Evolutionary conservation across 176 grass and related monocot species (phyloP).

Genomic region (Ananas comosus): DNA sequence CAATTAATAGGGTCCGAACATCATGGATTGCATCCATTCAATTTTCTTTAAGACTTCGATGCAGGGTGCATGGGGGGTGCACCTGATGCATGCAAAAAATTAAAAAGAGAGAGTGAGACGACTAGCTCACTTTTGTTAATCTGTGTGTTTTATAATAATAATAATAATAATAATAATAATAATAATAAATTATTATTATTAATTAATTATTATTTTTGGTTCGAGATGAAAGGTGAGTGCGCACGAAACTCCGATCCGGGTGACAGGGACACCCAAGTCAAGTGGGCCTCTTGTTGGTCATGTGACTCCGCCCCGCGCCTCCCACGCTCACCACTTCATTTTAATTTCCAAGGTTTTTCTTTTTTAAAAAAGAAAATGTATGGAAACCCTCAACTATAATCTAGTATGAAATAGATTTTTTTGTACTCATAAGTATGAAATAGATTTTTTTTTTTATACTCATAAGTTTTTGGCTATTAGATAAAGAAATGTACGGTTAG

Average conservation of each 20-base stretch:
- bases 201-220: too few relatives aligned
- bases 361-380: neutral
- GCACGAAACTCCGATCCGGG: neutral
- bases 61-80: too few relatives aligned
- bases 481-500: too few relatives aligned
- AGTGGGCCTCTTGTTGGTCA: neutral
- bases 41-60: too few relatives aligned
- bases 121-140: slow-evolving; percentile 6
- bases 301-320: neutral
- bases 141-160: neutral
- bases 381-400: neutral
- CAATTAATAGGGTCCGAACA: too few relatives aligned
- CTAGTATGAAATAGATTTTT: too few relatives aligned
- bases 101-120: neutral
- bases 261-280: neutral
- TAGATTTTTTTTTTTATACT: too few relatives aligned
- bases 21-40: too few relatives aligned
- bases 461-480: too few relatives aligned
- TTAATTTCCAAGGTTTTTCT: neutral
- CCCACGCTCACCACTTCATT: neutral
- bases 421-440: too few relatives aligned
- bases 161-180: neutral
- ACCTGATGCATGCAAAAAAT: too few relatives aligned
- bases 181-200: too few relatives aligned
- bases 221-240: neutral